Evolutionary conservation across 2,329 filamentous ascomycete genomes (phyloP).

Genomic region (Hypoxylon rubiginosum): DNA sequence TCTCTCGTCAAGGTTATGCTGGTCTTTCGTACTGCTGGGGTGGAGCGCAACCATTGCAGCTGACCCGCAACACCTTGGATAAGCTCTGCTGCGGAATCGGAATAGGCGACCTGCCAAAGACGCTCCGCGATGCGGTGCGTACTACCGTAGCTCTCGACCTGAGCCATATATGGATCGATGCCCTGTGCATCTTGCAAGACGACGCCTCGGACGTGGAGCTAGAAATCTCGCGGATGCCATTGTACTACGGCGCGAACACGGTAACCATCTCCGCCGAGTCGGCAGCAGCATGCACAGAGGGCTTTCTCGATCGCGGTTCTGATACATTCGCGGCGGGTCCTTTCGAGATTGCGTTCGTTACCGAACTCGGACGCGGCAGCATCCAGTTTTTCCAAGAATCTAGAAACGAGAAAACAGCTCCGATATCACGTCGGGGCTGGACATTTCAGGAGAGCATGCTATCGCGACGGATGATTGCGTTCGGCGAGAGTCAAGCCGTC

Average conservation of each 20-base stretch:
- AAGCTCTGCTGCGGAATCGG: not conserved
- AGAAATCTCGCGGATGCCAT: not conserved
- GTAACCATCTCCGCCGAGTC: not conserved
- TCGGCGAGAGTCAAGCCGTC: not conserved
- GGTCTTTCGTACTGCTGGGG: not conserved
- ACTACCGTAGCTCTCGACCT: not conserved
- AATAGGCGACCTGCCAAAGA: not conserved
- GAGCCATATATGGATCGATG: not conserved
- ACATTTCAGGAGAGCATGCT: not conserved
- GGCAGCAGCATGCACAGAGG: not conserved
- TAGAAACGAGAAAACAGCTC: not conserved
- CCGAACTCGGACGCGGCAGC: not conserved
- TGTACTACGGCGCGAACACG: constrained; percentile 1
- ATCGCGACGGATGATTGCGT: not conserved
- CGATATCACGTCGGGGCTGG: not conserved
- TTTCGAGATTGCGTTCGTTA: not conserved
- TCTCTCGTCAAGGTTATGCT: not conserved
- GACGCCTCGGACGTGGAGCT: not conserved
- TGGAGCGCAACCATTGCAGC: not conserved
- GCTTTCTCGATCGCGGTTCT: not conserved
- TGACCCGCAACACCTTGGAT: not conserved
- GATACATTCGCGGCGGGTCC: not conserved
- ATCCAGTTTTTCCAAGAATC: not conserved
- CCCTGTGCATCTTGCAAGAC: not conserved
- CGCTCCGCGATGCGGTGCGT: not conserved